Base-by-base conservation (phyloP, 2,329 filamentous ascomycete species). In the Anisogramma anomala region DNA sequence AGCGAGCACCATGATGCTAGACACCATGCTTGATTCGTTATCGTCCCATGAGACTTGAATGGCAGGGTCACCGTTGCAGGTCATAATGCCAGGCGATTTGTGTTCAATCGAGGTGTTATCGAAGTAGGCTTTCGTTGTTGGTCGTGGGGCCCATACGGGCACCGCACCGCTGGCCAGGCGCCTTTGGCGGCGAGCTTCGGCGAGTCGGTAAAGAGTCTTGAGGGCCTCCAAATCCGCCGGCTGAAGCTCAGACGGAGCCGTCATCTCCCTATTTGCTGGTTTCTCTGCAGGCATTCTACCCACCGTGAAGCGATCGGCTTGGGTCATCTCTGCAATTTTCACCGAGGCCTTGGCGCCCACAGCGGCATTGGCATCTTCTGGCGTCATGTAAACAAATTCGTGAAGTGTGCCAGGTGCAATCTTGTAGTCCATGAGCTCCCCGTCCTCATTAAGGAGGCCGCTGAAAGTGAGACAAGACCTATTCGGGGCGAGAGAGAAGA, bases 401-500 rank as follows among this genome's bases (percentile, higher is more conserved):
- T 59, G 55, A n/a, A 82, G 53, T 9, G 53, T 63, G 5, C 69
- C 71, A 2, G 76, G 67, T 19, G 69, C 66, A 34, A 82, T 62
- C 33, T 66, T 69, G 50, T 65, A 62, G 7, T 76, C 69, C 6
- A 78, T 56, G 3, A 81, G 51, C 5, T 67, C 58, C 6, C 77
- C 78, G 1, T 60, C 53, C 11, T 62, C 55, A 48, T 74, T 68
- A 17, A 82, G 62, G 36, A 65, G 68, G 4, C 73, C 69, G 46
- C 76, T 81, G 52, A 82, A 79, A 0, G 77, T 81, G 35, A 82
- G 62, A 34, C 71, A 70, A 1, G 69, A 72, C 20, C 62, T 58
- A 39, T 64, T 59, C 7, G 65, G 54, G 2, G 62, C 68, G 19
- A 83, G 61, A 30, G 78, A 81, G 47, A 77, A 72, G 52, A 25